These are phyloP conservation scores for Pseudohalonectria lignicola DNA, from an alignment of 2,329 filamentous ascomycete species.

Conservation along the genomic window DNA sequence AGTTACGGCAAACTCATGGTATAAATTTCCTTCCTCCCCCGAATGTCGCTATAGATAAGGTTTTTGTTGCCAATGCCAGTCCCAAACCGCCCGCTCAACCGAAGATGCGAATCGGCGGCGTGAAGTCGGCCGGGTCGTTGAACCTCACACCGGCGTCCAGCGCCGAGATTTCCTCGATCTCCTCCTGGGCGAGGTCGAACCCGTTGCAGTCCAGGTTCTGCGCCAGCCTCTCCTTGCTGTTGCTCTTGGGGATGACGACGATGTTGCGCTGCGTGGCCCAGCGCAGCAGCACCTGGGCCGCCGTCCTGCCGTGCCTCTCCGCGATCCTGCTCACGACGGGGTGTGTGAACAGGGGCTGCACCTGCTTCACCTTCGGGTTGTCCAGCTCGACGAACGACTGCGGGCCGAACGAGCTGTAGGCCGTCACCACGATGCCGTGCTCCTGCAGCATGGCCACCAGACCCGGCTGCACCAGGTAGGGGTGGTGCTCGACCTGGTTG, in stretches of 20 bases:
- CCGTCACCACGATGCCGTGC: constrained; percentile 47
- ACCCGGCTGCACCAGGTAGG: constrained; percentile 50
- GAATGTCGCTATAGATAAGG: too few species aligned
- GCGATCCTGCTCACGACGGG: constrained; percentile 52
- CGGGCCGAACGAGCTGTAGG: constrained; percentile 57
- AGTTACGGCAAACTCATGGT: too few species aligned
- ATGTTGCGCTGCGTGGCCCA: constrained; percentile 78
- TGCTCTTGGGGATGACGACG: constrained; percentile 66
- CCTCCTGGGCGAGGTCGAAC: constrained; percentile 41
- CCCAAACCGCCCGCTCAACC: constrained; percentile 2
- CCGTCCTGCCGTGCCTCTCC: constrained; percentile 56
- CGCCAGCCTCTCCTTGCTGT: constrained; percentile 34
- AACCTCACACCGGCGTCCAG: constrained; percentile 45
- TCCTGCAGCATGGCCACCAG: constrained; percentile 45
- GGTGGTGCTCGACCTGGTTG: constrained; percentile 57
- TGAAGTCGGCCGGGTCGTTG: constrained; percentile 36
- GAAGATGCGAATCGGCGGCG: constrained; percentile 6
- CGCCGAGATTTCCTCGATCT: constrained; percentile 41
- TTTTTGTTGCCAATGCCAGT: too few species aligned
- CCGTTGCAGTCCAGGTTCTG: constrained; percentile 45
- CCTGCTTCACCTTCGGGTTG: constrained; percentile 54
- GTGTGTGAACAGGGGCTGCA: constrained; percentile 8
- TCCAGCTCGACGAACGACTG: constrained; percentile 52
- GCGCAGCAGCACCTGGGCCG: constrained; percentile 71
- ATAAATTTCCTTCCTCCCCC: too few species aligned